phyloP scores from a whole-genome alignment of 805 yeast genomes.

The Pichia manshurica region DNA sequence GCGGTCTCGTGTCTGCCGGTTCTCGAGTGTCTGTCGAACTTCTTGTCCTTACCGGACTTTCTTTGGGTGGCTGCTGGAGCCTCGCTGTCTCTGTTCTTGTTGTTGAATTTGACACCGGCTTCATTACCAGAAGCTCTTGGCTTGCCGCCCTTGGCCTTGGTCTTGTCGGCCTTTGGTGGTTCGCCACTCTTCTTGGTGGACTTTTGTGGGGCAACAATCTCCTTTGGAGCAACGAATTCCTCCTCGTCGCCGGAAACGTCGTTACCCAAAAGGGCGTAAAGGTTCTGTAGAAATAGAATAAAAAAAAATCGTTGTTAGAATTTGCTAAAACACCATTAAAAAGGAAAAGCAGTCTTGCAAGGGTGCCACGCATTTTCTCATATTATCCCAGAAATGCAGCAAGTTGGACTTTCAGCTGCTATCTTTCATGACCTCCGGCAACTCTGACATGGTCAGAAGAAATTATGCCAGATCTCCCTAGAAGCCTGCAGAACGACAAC shows the following conservation, averaged over 20 bases:
- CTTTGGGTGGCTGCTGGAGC: slow-evolving; percentile 46
- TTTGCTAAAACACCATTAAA: too few species aligned
- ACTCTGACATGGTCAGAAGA: too few species aligned
- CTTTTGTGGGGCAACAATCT: slow-evolving; percentile 73
- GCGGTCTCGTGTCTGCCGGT: slow-evolving; percentile 77
- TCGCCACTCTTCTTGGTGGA: slow-evolving; percentile 83
- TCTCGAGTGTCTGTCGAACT: slow-evolving; percentile 82
- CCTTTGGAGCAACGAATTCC: slow-evolving; percentile 55
- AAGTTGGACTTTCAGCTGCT: too few species aligned
- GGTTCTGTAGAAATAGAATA: slow-evolving; percentile 44
- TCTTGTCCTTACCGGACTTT: slow-evolving; percentile 44
- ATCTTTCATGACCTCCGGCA: too few species aligned
- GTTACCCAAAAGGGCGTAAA: slow-evolving; percentile 79
- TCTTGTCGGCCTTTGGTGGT: slow-evolving; percentile 73
- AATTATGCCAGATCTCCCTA: too few species aligned
- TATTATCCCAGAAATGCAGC: too few species aligned
- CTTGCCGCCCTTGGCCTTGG: slow-evolving; percentile 66
- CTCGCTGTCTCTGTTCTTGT: slow-evolving; percentile 61
- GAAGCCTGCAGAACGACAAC: too few species aligned
- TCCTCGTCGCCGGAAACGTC: slow-evolving; percentile 77
- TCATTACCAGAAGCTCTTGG: slow-evolving; percentile 80
- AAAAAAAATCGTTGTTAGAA: background rate
- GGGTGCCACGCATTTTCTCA: too few species aligned
- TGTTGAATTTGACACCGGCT: slow-evolving; percentile 72
- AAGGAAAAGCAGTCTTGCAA: too few species aligned